Evolutionary conservation across 2,329 filamentous ascomycete species (phyloP).

Genomic region (Cladophialophora immunda): DNA sequence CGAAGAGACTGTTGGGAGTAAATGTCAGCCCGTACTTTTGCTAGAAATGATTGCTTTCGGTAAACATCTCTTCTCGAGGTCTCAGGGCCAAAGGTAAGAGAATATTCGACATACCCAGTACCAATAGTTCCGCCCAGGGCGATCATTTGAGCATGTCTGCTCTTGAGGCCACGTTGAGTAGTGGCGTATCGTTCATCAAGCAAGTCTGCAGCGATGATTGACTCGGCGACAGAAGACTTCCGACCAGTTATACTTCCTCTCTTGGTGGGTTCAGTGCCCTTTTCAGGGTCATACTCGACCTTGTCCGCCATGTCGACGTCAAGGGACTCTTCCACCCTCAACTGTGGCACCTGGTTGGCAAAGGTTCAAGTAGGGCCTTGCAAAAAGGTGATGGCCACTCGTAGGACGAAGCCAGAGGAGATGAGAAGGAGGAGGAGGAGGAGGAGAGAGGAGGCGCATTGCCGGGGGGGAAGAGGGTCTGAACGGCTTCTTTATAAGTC

Average conservation of each 20-base stretch:
- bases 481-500: conserved; percentile 17
- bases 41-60: no score
- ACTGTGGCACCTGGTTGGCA: background rate
- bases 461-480: conserved; percentile 6
- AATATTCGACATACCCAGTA: conserved; percentile 35
- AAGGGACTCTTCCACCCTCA: background rate
- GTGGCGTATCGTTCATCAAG: conserved; percentile 51
- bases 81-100: no score
- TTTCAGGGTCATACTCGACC: conserved; percentile 33
- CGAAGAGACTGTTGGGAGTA: conserved; percentile 34
- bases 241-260: conserved; percentile 17
- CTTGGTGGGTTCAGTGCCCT: conserved; percentile 28
- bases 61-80: no score
- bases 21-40: conserved; percentile 4
- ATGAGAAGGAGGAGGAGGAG: background rate
- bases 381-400: background rate
- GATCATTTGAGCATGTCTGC: conserved; percentile 53
- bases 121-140: conserved; percentile 40
- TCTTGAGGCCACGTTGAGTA: conserved; percentile 54
- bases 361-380: background rate
- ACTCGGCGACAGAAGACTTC: conserved; percentile 35
- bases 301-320: conserved; percentile 22
- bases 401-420: conserved; percentile 2
- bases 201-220: conserved; percentile 51
- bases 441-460: background rate